Conservation (phyloP, 2,329 filamentous ascomycete genomes). For the Blastomyces gilchristii region DNA sequence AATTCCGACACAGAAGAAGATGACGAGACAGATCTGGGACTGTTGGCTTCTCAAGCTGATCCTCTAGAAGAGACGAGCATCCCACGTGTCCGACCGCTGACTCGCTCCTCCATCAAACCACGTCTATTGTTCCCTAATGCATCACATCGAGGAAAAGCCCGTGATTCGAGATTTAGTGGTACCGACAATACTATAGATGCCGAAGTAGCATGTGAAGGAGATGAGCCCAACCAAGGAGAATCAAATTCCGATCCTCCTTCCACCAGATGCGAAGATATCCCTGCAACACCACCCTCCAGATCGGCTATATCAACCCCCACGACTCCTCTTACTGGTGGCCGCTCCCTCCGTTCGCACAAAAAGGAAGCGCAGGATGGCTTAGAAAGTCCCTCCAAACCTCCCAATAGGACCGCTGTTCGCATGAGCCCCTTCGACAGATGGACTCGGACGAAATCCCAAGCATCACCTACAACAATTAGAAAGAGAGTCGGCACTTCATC, state of each 20-base stretch:
- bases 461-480: constrained; percentile 22
- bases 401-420: constrained; percentile 23
- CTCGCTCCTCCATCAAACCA: constrained; percentile 49
- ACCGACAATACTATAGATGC: constrained; percentile 49
- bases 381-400: constrained; percentile 19
- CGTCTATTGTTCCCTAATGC: constrained; percentile 49
- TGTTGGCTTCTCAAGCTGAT: constrained; percentile 33
- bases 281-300: constrained; percentile 19
- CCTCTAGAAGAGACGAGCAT: constrained; percentile 25
- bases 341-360: constrained; percentile 26
- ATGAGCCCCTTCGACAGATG: constrained; percentile 34
- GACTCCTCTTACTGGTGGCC: constrained; percentile 25
- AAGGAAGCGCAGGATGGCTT: constrained; percentile 21
- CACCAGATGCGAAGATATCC: constrained; percentile 9
- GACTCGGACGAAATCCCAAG: constrained; percentile 26
- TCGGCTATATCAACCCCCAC: constrained; percentile 20
- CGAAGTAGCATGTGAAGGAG: constrained; percentile 30
- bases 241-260: not conserved
- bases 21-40: constrained; percentile 32
- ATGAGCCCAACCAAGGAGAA: not conserved
- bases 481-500: constrained; percentile 28
- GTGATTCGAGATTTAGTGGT: constrained; percentile 31
- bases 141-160: constrained; percentile 26
- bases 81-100: constrained; percentile 40
- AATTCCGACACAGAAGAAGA: constrained; percentile 33